Conservation (phyloP, 208 protist species). For the Crithidia acanthocephali region DNA sequence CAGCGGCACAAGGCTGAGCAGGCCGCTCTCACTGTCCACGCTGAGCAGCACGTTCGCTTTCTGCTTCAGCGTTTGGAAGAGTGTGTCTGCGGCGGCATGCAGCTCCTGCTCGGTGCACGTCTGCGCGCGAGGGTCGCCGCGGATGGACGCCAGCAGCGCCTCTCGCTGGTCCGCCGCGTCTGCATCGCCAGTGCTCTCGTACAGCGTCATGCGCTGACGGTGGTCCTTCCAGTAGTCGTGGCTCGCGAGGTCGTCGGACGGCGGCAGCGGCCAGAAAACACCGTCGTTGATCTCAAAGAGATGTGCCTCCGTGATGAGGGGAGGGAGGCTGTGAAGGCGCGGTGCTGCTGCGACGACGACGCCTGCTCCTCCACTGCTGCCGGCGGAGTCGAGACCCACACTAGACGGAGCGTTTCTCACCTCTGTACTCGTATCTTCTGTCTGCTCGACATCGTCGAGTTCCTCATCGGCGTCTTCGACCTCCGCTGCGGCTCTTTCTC, state of each 20-base stretch:
- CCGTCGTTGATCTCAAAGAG: constrained; percentile 90
- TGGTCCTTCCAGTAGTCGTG: constrained; percentile 66
- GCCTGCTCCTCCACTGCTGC: too few relatives aligned
- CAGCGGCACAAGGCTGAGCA: constrained; percentile 71
- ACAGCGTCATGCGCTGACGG: constrained; percentile 71
- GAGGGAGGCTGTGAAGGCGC: constrained; percentile 9
- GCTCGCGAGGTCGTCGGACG: constrained; percentile 66
- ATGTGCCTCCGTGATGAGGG: constrained; percentile 70
- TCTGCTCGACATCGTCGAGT: constrained; percentile 19
- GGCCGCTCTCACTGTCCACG: constrained; percentile 51
- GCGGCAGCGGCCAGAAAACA: constrained; percentile 67
- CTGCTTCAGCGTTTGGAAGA: constrained; percentile 57
- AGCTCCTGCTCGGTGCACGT: constrained; percentile 32
- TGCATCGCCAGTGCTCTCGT: constrained; percentile 54
- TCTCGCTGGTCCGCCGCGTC: constrained; percentile 24
- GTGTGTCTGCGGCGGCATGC: constrained; percentile 29
- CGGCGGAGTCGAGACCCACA: neutral
- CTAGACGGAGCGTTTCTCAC: neutral
- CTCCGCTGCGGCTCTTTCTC: neutral
- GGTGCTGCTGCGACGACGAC: neutral
- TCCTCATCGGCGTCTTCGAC: constrained; percentile 10
- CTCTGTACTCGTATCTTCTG: neutral
- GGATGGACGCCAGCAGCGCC: constrained; percentile 22
- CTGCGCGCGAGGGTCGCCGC: constrained; percentile 13
- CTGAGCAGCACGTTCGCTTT: constrained; percentile 74